phyloP scores from a whole-genome alignment of 2,329 filamentous ascomycete genomes.

The Graphilbum ipis-grandicollis region DNA sequence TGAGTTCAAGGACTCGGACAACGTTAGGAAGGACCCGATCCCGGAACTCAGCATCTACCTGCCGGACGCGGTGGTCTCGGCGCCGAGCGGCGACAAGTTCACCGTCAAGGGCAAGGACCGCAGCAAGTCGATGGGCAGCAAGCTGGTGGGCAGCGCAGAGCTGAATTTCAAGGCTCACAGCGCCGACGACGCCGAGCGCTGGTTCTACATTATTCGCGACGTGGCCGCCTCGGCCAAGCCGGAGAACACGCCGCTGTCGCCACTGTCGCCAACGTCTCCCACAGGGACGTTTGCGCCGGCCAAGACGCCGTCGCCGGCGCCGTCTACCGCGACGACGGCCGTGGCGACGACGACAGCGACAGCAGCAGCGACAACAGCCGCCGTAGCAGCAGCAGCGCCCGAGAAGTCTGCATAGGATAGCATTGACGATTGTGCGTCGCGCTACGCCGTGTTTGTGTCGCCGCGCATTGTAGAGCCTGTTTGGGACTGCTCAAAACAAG shows the following conservation, averaged over 20 bases:
- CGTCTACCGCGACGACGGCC: not conserved
- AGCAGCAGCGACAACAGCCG: no score
- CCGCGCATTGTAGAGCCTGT: no score
- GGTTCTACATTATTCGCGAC: slow-evolving; percentile 57
- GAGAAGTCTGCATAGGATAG: no score
- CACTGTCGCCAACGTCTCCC: slow-evolving; percentile 14
- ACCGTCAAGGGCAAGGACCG: slow-evolving; percentile 90
- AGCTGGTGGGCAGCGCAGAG: slow-evolving; percentile 64
- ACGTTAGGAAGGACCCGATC: slow-evolving; percentile 49
- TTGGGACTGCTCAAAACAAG: no score
- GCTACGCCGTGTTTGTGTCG: no score
- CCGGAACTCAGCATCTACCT: slow-evolving; percentile 86
- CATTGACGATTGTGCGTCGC: no score
- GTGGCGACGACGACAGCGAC: no score
- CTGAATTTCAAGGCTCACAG: slow-evolving; percentile 78
- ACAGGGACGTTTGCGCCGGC: not conserved
- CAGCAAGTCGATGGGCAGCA: slow-evolving; percentile 62
- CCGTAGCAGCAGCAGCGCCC: no score
- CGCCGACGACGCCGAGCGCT: slow-evolving; percentile 62
- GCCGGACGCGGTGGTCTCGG: slow-evolving; percentile 69
- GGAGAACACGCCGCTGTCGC: slow-evolving; percentile 16
- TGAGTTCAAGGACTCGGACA: slow-evolving; percentile 89
- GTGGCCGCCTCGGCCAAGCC: slow-evolving; percentile 34
- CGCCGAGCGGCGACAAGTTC: slow-evolving; percentile 65
- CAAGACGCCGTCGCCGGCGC: not conserved